These are phyloP conservation scores for Tetrahymena malaccensis DNA, from an alignment of 73 alveolate species.

Conservation along the genomic window DNA sequence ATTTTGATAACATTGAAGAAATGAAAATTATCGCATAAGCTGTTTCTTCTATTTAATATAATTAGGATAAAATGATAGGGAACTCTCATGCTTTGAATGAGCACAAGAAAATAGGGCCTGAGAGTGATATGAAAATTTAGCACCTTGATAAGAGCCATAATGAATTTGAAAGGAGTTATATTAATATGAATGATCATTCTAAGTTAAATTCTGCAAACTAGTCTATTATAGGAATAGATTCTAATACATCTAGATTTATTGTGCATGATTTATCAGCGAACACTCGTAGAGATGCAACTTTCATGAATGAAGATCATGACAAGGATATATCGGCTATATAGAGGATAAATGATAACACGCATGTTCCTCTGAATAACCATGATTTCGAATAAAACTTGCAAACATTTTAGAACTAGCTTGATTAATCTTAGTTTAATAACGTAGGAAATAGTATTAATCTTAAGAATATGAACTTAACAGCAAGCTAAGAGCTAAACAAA, in stretches of 20 bases:
- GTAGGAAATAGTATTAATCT: not conserved
- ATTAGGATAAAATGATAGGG: not conserved
- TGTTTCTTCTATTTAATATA: not conserved
- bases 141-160: not conserved
- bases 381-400: not conserved
- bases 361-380: not conserved
- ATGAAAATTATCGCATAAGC: not conserved
- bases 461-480: not conserved
- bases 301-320: not conserved
- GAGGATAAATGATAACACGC: not conserved
- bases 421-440: not conserved
- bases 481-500: not conserved
- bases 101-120: not conserved
- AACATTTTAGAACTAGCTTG: not conserved
- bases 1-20: not conserved
- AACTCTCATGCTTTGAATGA: not conserved
- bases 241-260: not conserved
- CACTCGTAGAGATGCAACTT: not conserved
- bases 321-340: not conserved
- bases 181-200: not conserved
- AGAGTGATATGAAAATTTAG: not conserved
- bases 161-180: not conserved
- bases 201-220: not conserved
- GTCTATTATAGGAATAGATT: not conserved
- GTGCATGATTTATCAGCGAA: not conserved